phyloP scores from a whole-genome alignment of 306 rosid species.

The Boehmeria nivea region DNA sequence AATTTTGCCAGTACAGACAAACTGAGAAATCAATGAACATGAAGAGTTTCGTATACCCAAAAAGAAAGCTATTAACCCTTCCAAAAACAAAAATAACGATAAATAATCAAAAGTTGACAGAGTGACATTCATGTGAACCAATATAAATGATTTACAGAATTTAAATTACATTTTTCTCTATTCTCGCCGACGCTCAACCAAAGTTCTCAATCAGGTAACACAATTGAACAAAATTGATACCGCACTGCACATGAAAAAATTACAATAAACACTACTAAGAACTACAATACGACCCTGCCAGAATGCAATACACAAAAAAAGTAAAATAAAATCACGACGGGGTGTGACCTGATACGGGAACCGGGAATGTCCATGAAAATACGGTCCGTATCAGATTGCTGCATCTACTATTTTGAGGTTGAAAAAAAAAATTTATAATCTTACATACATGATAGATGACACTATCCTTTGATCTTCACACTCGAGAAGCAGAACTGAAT shows the following conservation, averaged over 20 bases:
- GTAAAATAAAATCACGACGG: background rate
- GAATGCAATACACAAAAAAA: constrained; percentile 1
- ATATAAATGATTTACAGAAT: constrained; percentile 30
- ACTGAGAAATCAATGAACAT: too few species aligned
- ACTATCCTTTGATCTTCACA: constrained; percentile 4
- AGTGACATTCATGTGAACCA: too few species aligned
- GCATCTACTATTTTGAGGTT: constrained; percentile 22
- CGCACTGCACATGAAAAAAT: constrained; percentile 36
- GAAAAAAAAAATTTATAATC: too few species aligned
- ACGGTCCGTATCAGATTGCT: constrained; percentile 27
- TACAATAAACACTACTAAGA: constrained; percentile 17
- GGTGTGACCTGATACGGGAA: constrained; percentile 3
- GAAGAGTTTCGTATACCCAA: too few species aligned
- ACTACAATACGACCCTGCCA: background rate
- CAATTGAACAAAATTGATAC: constrained; percentile 36
- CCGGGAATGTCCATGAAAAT: constrained; percentile 13
- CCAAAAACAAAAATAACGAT: too few species aligned
- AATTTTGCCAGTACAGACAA: too few species aligned
- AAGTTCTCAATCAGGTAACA: constrained; percentile 8
- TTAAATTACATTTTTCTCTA: constrained; percentile 31
- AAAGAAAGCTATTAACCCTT: background rate
- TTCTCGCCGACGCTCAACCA: constrained; percentile 11
- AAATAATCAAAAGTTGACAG: background rate
- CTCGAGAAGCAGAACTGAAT: too few species aligned
- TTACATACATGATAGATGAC: constrained; percentile 16